These are phyloP conservation scores for Arabidopsis hybrid DNA, from an alignment of 441 rosid species.

Conservation along the genomic window DNA sequence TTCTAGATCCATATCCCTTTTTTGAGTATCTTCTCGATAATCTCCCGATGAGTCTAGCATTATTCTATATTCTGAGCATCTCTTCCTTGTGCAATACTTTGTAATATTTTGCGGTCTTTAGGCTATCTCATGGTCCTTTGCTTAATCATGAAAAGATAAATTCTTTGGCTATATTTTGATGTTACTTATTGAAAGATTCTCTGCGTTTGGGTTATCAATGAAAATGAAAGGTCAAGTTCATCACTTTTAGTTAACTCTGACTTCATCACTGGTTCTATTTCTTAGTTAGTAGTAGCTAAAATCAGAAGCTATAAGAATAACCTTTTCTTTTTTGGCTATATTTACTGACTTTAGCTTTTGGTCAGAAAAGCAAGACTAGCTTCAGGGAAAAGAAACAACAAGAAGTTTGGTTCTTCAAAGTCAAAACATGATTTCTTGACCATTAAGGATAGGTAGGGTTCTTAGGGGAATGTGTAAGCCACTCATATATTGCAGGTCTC, in stretches of 20 bases:
- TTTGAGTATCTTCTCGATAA: neutral
- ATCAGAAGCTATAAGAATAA: neutral
- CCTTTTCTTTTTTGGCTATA: neutral
- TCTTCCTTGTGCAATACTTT: neutral
- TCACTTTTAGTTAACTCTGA: conserved; percentile 1
- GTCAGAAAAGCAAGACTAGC: conserved; percentile 2
- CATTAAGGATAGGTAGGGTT: conserved; percentile 3
- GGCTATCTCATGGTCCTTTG: neutral
- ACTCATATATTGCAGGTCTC: conserved; percentile 19
- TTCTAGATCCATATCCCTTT: neutral
- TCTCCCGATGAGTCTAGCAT: neutral
- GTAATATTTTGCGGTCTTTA: neutral
- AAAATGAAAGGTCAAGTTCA: conserved; percentile 10
- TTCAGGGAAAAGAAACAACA: conserved; percentile 16
- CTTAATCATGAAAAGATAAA: neutral
- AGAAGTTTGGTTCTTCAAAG: neutral
- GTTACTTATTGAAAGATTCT: conserved; percentile 5
- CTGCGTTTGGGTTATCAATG: conserved; percentile 9
- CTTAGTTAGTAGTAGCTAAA: neutral
- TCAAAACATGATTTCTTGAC: conserved; percentile 33
- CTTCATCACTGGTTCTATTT: neutral
- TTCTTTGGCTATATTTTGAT: conserved; percentile 13
- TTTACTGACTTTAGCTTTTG: conserved; percentile 1
- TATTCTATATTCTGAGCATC: neutral
- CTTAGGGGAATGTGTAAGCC: conserved; percentile 33